These are phyloP conservation scores for Oxyria digyna DNA, from an alignment of 148 eudicot genomes.

Conservation along the genomic window DNA sequence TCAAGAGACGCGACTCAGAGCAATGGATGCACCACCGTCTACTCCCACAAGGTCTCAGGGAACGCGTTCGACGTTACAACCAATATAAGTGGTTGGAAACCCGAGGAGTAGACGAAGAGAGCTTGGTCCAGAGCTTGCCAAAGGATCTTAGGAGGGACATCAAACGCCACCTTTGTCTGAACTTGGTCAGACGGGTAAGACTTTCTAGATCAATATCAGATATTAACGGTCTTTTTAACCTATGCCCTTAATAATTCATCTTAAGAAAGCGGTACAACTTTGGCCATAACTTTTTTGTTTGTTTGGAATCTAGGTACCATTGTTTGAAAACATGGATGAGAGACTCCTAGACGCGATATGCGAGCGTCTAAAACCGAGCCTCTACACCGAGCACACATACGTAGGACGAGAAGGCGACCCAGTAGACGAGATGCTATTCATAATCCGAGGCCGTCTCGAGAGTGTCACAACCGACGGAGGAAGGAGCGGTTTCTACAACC, in stretches of 20 bases:
- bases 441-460: slow-evolving; percentile 5
- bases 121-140: slow-evolving; percentile 8
- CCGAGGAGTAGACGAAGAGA: slow-evolving; percentile 7
- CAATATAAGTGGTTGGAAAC: slow-evolving; percentile 9
- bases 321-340: slow-evolving; percentile 10
- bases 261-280: too few relatives aligned
- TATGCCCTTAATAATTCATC: too few relatives aligned
- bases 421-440: slow-evolving; percentile 7
- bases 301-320: not conserved
- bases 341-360: slow-evolving; percentile 10
- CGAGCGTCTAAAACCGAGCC: not conserved
- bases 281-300: not conserved
- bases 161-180: slow-evolving; percentile 8
- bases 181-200: slow-evolving; percentile 6
- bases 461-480: slow-evolving; percentile 8
- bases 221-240: too few relatives aligned
- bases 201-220: not conserved
- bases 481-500: slow-evolving; percentile 10
- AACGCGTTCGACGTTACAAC: slow-evolving; percentile 7
- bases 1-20: slow-evolving; percentile 9
- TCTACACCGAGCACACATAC: slow-evolving; percentile 10
- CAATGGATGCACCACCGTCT: slow-evolving; percentile 11
- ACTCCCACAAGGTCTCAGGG: slow-evolving; percentile 8
- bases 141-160: slow-evolving; percentile 9
- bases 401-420: slow-evolving; percentile 9